phyloP scores from a whole-genome alignment of 345 rosid genomes.

The Pistacia vera region DNA sequence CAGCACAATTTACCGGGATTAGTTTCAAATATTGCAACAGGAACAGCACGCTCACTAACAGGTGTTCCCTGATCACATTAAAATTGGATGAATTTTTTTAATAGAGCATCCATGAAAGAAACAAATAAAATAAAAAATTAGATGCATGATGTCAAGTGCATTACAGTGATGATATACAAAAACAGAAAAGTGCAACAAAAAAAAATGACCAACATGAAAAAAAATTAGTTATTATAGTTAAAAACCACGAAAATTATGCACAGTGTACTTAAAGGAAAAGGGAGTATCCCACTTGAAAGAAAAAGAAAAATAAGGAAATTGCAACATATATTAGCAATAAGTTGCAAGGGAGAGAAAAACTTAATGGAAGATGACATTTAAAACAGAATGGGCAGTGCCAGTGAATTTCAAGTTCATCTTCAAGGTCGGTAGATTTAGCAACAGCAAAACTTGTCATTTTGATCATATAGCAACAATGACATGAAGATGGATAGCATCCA shows the following conservation, averaged over 20 bases:
- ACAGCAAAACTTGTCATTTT: not conserved
- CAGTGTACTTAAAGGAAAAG: not conserved
- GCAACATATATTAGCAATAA: not conserved
- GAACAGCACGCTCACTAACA: conserved; percentile 98
- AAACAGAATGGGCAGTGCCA: not conserved
- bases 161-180: not conserved
- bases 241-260: not conserved
- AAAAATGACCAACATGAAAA: not conserved
- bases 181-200: not conserved
- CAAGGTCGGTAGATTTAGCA: not conserved
- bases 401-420: not conserved
- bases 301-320: not conserved
- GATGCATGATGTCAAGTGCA: not conserved
- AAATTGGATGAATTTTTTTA: conserved; percentile 22
- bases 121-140: conserved; percentile 17
- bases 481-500: not conserved
- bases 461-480: conserved; percentile 6
- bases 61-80: conserved; percentile 78
- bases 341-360: not conserved
- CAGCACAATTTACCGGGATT: conserved; percentile 58
- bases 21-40: conserved; percentile 95
- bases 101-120: conserved; percentile 10
- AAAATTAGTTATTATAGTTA: not conserved
- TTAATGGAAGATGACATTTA: not conserved
- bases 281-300: not conserved